These are phyloP conservation scores for Phylloporus rhodoxanthus DNA, from an alignment of 768 basidiomycete species.

Conservation along the genomic window DNA sequence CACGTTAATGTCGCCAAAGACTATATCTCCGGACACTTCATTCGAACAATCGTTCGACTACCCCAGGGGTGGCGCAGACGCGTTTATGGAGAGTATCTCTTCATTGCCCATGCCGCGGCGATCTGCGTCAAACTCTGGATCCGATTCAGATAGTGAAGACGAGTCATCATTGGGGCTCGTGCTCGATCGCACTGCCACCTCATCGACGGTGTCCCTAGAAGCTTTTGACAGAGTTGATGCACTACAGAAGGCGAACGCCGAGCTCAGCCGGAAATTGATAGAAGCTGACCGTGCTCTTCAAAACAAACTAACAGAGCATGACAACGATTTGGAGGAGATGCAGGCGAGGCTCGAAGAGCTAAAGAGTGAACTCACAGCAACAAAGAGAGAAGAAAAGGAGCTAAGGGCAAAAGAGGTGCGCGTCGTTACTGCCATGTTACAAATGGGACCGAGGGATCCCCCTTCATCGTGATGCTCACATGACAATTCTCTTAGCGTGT, in stretches of 20 bases:
- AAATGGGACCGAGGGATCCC: neutral
- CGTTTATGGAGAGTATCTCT: conserved; percentile 43
- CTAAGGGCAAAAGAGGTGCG: conserved; percentile 76
- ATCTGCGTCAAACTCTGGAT: conserved; percentile 37
- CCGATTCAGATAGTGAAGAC: conserved; percentile 47
- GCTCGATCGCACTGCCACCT: conserved; percentile 50
- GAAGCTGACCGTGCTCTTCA: conserved; percentile 70
- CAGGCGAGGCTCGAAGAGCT: conserved; percentile 74
- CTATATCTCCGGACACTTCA: conserved; percentile 34
- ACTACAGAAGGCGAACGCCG: conserved; percentile 65
- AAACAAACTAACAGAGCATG: conserved; percentile 66
- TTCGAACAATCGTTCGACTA: conserved; percentile 36
- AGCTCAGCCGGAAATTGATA: conserved; percentile 66
- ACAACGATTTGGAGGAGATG: conserved; percentile 77
- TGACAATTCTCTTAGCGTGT: conserved; percentile 41
- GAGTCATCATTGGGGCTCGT: conserved; percentile 50
- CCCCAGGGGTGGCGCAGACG: conserved; percentile 30
- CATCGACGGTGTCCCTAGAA: conserved; percentile 66
- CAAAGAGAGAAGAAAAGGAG: conserved; percentile 92
- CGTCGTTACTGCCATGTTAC: conserved; percentile 11
- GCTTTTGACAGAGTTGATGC: conserved; percentile 69
- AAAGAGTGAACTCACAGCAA: conserved; percentile 65
- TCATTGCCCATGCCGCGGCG: conserved; percentile 54
- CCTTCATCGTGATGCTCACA: conserved; percentile 3
- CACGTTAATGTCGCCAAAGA: conserved; percentile 21